phyloP scores from a whole-genome alignment of 1,139 yeast genomes.

The Debaryomycetaceae sp. region DNA sequence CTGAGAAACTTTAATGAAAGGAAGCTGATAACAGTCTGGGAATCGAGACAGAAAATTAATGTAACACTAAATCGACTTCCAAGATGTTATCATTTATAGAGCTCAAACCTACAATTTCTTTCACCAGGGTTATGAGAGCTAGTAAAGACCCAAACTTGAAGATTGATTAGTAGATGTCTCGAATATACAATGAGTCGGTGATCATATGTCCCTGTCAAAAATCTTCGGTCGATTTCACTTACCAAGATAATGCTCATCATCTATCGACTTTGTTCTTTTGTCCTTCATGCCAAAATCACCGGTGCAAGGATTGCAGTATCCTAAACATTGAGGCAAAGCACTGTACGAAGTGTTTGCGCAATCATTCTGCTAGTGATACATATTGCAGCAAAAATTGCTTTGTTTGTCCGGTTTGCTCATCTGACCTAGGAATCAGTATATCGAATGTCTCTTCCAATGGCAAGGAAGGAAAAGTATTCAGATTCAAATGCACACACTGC shows the following conservation, averaged over 20 bases:
- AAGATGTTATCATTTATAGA: neutral
- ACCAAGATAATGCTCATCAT: neutral
- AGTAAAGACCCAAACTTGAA: too few relatives aligned
- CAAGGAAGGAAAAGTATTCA: constrained; percentile 30
- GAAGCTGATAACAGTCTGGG: too few relatives aligned
- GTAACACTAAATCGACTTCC: neutral
- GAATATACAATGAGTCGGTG: constrained; percentile 7
- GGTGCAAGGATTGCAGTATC: constrained; percentile 25
- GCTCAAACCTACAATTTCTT: too few relatives aligned
- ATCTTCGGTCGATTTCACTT: neutral
- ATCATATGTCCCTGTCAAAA: constrained; percentile 7
- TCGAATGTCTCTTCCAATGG: constrained; percentile 18
- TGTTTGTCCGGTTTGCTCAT: constrained; percentile 34
- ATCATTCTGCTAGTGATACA: constrained; percentile 23
- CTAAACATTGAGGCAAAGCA: constrained; percentile 25
- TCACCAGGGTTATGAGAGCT: too few relatives aligned
- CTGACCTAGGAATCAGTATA: constrained; percentile 25
- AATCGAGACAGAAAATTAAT: too few relatives aligned
- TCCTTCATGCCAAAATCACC: constrained; percentile 33
- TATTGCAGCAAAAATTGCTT: constrained; percentile 39
- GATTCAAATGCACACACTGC: constrained; percentile 33
- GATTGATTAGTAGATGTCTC: too few relatives aligned
- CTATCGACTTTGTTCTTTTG: constrained; percentile 30
- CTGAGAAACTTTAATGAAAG: too few relatives aligned
- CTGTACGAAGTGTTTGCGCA: constrained; percentile 38